Evolutionary conservation across 768 basidiomycete genomes (phyloP), one percentile per base, ranked within the genome.

Genomic region (Suillus lakei): DNA sequence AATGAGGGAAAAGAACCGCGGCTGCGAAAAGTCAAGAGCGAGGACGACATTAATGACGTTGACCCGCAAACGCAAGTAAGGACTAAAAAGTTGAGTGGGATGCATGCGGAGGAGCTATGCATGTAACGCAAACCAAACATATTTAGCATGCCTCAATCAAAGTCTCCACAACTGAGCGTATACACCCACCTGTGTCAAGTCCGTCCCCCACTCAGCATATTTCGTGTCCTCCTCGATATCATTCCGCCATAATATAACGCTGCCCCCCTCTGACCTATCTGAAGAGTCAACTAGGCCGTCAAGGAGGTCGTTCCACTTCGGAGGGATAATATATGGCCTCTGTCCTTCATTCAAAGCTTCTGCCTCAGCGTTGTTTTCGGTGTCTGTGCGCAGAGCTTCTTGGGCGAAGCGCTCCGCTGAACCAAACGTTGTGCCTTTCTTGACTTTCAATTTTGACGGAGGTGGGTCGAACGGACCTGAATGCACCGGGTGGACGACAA

Each of bases 241-340:
- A 75, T 99, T 99, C 90, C 91, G 92, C 87, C 93, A 99, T 1
- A 89, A 73, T 44, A 96, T 84, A 4, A 91, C 83, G 41, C 79
- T 83, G 0, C 90, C 94, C 2, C 86, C 93, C 74, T 99, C 98
- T 4, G 73, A 71, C 21, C 93, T 81, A 76, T 99, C 97, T 64
- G 92, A 95, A 1, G 95, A 91, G 76, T 99, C 98, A 64, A 97
- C 91, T n/a, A 98, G 69, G 1, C 90, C 93, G 62, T 92, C 91
- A 4, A 77, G 67, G 34, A 68, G 73, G 43, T 74, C 77, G 5
- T 71, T 55, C 54, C 62, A 32, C 58, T 74, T 77, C 6, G 68
- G 68, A n/a, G 73, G 30, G 64, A 98, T 93, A 71, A 95, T 95
- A 85, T 95, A 96, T 67, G 90, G 93, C 18, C 93, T 98, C 82